A percentile compares a stretch with the other conserved stretches of the same genome.
phyloP scores from a whole-genome alignment of 768 basidiomycete species.

The Goffeauzyma gilvescens region DNA sequence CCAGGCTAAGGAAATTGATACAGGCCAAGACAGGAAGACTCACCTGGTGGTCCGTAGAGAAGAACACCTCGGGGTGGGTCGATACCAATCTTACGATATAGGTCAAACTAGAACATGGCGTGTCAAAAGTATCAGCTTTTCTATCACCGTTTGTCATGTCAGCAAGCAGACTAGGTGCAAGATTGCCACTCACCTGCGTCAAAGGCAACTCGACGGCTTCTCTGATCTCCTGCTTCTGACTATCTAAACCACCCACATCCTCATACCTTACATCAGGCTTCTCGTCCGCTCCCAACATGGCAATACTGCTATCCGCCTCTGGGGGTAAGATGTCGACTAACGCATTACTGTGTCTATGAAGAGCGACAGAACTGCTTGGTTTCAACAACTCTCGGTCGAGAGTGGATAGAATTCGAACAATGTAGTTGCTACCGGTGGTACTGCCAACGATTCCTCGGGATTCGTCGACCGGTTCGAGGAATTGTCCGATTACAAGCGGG shows the following conservation, averaged over 20 bases:
- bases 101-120: constrained; percentile 67
- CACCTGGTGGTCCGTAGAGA: constrained; percentile 89
- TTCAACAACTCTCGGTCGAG: constrained; percentile 93
- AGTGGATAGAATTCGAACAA: constrained; percentile 89
- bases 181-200: constrained; percentile 21
- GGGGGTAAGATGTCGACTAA: constrained; percentile 95
- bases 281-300: constrained; percentile 86
- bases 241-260: constrained; percentile 92
- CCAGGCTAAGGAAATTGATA: not conserved
- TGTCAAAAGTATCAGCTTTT: not conserved
- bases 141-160: constrained; percentile 7
- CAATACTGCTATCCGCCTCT: constrained; percentile 90
- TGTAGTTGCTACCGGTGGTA: constrained; percentile 85
- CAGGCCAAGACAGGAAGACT: constrained; percentile 7
- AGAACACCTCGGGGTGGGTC: constrained; percentile 95
- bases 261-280: constrained; percentile 82
- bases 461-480: constrained; percentile 96
- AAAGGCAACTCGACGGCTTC: constrained; percentile 91
- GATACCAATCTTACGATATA: constrained; percentile 98
- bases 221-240: constrained; percentile 95
- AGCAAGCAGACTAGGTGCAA: not conserved
- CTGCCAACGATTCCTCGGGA: constrained; percentile 91
- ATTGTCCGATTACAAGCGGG: constrained; percentile 96
- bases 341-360: constrained; percentile 95
- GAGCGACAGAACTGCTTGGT: constrained; percentile 90